These are phyloP conservation scores for Gossypium schwendimanii DNA, from an alignment of 441 rosid species.

Conservation along the genomic window DNA sequence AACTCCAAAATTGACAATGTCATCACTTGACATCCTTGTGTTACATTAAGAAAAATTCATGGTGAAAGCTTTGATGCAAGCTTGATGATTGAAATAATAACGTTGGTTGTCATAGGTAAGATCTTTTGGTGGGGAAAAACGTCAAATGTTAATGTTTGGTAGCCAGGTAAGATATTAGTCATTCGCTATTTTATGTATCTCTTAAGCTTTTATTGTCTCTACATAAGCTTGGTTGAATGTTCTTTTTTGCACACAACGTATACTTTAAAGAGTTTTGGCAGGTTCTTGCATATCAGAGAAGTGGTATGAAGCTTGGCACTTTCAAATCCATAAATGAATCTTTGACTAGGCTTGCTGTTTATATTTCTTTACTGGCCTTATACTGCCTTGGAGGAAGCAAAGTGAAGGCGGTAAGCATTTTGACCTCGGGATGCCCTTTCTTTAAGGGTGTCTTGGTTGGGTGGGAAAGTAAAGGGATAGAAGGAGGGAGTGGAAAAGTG, in stretches of 20 bases:
- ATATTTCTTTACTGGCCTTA: conserved; percentile 73
- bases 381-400: conserved; percentile 91
- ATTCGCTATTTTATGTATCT: conserved; percentile 9
- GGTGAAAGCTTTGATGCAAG: background rate
- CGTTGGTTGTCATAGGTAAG: conserved; percentile 54
- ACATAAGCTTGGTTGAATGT: background rate
- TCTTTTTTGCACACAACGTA: conserved; percentile 2
- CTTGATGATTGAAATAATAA: conserved; percentile 12
- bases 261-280: conserved; percentile 28
- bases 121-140: conserved; percentile 92
- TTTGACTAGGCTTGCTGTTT: conserved; percentile 80
- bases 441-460: background rate
- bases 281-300: conserved; percentile 75
- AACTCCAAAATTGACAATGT: background rate
- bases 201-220: background rate
- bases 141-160: conserved; percentile 80
- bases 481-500: background rate
- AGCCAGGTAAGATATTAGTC: conserved; percentile 45
- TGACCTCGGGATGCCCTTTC: conserved; percentile 20
- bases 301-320: conserved; percentile 87
- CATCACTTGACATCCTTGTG: background rate
- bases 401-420: conserved; percentile 79
- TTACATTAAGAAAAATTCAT: background rate
- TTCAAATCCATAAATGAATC: conserved; percentile 87
- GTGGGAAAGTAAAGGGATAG: background rate